Evolutionary conservation across 768 basidiomycete genomes (phyloP).

Genomic region (Chalciporus sphaerocephalus): DNA sequence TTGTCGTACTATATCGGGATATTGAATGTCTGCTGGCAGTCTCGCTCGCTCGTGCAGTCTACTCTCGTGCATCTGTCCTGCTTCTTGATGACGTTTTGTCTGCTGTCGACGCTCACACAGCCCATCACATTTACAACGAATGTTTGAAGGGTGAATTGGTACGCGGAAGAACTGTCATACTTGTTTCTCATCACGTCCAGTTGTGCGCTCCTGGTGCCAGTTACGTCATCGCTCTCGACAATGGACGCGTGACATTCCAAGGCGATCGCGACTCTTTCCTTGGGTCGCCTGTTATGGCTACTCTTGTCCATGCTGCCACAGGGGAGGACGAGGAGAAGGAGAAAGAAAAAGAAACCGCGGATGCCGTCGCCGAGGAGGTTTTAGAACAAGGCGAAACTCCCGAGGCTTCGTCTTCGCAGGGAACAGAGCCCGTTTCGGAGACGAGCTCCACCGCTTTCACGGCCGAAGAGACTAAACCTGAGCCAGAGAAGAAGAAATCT

Average conservation of each 20-base stretch:
- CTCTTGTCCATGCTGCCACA: constrained; percentile 57
- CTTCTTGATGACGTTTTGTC: constrained; percentile 80
- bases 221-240: constrained; percentile 79
- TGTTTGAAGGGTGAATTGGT: constrained; percentile 80
- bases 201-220: constrained; percentile 75
- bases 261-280: constrained; percentile 65
- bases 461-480: constrained; percentile 33
- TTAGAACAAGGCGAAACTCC: constrained; percentile 4
- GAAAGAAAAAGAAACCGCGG: constrained; percentile 15
- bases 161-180: constrained; percentile 72
- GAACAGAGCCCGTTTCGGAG: constrained; percentile 34
- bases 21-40: constrained; percentile 35
- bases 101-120: constrained; percentile 80
- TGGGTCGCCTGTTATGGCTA: constrained; percentile 59
- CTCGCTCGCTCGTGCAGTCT: constrained; percentile 79
- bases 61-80: constrained; percentile 78
- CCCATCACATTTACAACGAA: constrained; percentile 73
- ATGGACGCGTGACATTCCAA: constrained; percentile 64
- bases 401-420: constrained; percentile 21
- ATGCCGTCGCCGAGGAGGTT: constrained; percentile 4
- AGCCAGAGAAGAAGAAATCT: constrained; percentile 47
- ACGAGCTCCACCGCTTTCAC: constrained; percentile 42
- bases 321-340: constrained; percentile 42
- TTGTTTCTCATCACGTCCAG: constrained; percentile 94
- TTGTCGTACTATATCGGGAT: background rate